phyloP scores from a whole-genome alignment of 164 flowering plant genomes.

The Cinnamomum chago region DNA sequence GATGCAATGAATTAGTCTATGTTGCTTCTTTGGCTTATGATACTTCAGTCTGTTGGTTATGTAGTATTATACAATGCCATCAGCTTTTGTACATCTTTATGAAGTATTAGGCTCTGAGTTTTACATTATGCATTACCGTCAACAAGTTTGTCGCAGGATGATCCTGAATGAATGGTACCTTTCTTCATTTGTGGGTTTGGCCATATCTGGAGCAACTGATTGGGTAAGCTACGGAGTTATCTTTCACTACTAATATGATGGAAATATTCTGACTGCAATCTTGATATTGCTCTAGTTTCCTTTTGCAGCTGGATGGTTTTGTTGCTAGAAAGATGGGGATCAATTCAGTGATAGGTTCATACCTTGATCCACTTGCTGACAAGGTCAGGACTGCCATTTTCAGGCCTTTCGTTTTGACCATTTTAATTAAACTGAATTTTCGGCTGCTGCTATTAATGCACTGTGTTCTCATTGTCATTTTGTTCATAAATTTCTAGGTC shows the following conservation, averaged over 20 bases:
- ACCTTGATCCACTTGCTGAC: slow-evolving; percentile 98
- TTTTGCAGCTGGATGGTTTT: slow-evolving; percentile 77
- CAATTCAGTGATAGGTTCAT: slow-evolving; percentile 90
- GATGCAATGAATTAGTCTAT: no score
- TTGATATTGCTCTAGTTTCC: slow-evolving; percentile 1
- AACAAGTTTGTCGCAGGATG: slow-evolving; percentile 55
- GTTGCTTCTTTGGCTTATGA: no score
- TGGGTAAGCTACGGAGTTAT: slow-evolving; percentile 51
- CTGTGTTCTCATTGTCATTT: neutral
- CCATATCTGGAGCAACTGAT: slow-evolving; percentile 80
- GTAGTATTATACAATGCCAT: no score
- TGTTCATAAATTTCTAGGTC: slow-evolving; percentile 43
- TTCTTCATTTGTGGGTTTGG: slow-evolving; percentile 73
- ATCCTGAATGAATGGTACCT: slow-evolving; percentile 78
- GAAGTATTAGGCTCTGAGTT: no score
- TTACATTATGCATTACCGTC: neutral
- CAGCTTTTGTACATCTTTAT: no score
- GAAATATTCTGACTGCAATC: neutral
- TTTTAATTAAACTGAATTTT: neutral
- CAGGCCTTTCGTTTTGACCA: neutral
- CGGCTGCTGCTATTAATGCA: neutral
- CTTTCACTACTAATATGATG: neutral
- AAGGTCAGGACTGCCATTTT: slow-evolving; percentile 42
- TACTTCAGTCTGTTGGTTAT: no score
- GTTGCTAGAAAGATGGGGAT: slow-evolving; percentile 90